A percentile compares a stretch with the other conserved stretches of the same genome.
These are phyloP conservation scores for Tilletia setariae DNA, from an alignment of 1,284 basidiomycete species.

Conservation along the genomic window DNA sequence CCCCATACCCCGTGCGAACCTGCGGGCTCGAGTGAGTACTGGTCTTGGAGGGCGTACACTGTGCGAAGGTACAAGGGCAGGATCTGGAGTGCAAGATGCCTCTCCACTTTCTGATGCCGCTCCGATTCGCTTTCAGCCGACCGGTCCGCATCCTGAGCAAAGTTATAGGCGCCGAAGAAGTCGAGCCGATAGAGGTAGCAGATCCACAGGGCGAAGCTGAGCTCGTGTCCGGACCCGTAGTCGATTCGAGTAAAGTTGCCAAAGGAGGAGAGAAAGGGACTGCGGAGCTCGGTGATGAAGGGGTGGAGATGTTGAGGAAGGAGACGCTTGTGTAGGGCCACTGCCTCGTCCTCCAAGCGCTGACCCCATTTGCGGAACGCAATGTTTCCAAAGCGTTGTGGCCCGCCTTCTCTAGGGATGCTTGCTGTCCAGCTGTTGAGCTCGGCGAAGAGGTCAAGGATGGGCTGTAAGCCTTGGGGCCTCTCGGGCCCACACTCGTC, in stretches of 20 bases:
- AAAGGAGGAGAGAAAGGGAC: conserved; percentile 79
- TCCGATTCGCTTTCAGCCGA: not conserved
- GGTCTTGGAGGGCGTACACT: conserved; percentile 81
- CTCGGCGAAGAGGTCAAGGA: conserved; percentile 66
- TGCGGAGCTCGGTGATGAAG: conserved; percentile 65
- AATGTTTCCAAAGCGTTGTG: conserved; percentile 91
- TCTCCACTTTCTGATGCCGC: conserved; percentile 21
- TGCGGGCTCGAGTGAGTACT: conserved; percentile 88
- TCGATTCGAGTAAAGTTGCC: conserved; percentile 88
- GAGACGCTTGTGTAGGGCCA: conserved; percentile 51
- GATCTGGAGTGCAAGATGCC: conserved; percentile 58
- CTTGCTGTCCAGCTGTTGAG: conserved; percentile 76
- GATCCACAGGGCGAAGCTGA: conserved; percentile 49
- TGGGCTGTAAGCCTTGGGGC: conserved; percentile 30
- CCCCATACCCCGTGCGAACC: conserved; percentile 99
- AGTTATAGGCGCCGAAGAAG: conserved; percentile 23
- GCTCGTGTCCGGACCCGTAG: conserved; percentile 93
- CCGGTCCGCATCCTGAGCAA: not conserved
- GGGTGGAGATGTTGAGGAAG: conserved; percentile 58
- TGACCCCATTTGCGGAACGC: conserved; percentile 84
- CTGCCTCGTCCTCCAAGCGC: conserved; percentile 70
- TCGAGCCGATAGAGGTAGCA: conserved; percentile 35
- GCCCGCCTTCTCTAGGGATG: conserved; percentile 72
- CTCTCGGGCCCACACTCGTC: not conserved
- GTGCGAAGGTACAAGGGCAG: conserved; percentile 75